Evolutionary conservation across 1,284 basidiomycete species (phyloP).

Genomic region (Phylloboletellus chloephorus): DNA sequence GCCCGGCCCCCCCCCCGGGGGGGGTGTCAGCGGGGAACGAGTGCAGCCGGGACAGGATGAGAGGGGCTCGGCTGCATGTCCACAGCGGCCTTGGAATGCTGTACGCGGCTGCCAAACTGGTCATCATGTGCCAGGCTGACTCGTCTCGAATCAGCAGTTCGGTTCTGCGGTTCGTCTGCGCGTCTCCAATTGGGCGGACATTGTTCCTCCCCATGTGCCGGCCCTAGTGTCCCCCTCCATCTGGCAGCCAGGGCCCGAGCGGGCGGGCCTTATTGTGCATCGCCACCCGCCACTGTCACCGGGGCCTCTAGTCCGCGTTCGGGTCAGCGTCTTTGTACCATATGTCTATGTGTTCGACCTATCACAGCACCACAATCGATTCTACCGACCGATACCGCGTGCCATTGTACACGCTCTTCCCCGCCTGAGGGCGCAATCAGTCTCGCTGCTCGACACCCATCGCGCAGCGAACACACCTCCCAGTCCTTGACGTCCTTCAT

Average conservation of each 20-base stretch:
- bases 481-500: slow-evolving; percentile 95
- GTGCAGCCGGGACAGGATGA: slow-evolving; percentile 34
- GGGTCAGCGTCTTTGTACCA: slow-evolving; percentile 10
- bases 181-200: slow-evolving; percentile 15
- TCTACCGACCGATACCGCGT: slow-evolving; percentile 70
- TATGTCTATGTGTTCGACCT: slow-evolving; percentile 24
- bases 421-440: slow-evolving; percentile 45
- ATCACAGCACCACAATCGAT: slow-evolving; percentile 54
- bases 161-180: slow-evolving; percentile 15
- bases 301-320: slow-evolving; percentile 21
- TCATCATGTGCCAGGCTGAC: slow-evolving; percentile 36
- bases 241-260: slow-evolving; percentile 11
- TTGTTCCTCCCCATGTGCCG: too few species aligned
- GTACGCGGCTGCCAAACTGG: slow-evolving; percentile 33
- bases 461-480: slow-evolving; percentile 64
- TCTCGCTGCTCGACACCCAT: slow-evolving; percentile 24
- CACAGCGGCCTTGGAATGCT: slow-evolving; percentile 31
- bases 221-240: slow-evolving; percentile 15
- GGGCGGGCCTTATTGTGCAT: slow-evolving; percentile 29
- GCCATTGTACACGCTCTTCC: slow-evolving; percentile 84
- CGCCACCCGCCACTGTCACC: slow-evolving; percentile 36
- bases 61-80: slow-evolving; percentile 33
- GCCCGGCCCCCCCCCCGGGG: too few species aligned
- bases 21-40: slow-evolving; percentile 17
- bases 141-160: slow-evolving; percentile 30